Evolutionary conservation across 2,329 filamentous ascomycete genomes (phyloP), one percentile per base, ranked within the genome.

Genomic region (Elsinoe perseae): DNA sequence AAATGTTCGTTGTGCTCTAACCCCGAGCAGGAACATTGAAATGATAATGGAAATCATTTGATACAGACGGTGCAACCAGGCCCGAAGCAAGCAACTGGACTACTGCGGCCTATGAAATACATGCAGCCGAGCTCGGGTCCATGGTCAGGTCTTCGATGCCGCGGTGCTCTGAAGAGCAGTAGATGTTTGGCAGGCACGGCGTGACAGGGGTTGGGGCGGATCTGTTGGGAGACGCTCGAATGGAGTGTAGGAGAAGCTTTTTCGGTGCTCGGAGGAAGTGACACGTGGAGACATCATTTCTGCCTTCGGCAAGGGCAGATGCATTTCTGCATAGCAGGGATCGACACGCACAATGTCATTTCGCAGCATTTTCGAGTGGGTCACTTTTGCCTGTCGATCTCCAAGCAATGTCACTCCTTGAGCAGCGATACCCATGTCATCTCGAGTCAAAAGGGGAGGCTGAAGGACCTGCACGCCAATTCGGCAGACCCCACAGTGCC

Each of bases 181-280:
- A 16, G 40, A 20, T 10, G 14, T 43, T 14, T 43, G 21, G 18
- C 40, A 18, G 16, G 18, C 40, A 43, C 18, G 40, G 40, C 40
- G 16, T 23, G 16, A 43, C 40, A 5, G 10, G 21, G 4, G 4
- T 16, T 21, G 40, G 18, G 16, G 40, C 40, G 8, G 18, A 23
- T 9, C 40, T 43, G 40, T 43, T 43, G 40, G 40, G 40, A 18
- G 3, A n/a, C 5, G 34, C 14, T 38, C 18, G 18, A n/a, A 20
- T 44, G 12, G 16, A 10, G 16, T 44, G 40, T n/a, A 16, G 6
- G 25, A 16, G 23, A 50, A 50, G 44, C 23, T 50, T 50, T 50
- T 27, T 50, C 44, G 44, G 44, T 21, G 44, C 20, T 50, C 44
- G 44, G 44, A 50, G 27, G 12, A 50, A 50, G 23, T 18, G 27